These are phyloP conservation scores for Neurospora sp. DNA, from an alignment of 495 filamentous ascomycete genomes.

Conservation along the genomic window DNA sequence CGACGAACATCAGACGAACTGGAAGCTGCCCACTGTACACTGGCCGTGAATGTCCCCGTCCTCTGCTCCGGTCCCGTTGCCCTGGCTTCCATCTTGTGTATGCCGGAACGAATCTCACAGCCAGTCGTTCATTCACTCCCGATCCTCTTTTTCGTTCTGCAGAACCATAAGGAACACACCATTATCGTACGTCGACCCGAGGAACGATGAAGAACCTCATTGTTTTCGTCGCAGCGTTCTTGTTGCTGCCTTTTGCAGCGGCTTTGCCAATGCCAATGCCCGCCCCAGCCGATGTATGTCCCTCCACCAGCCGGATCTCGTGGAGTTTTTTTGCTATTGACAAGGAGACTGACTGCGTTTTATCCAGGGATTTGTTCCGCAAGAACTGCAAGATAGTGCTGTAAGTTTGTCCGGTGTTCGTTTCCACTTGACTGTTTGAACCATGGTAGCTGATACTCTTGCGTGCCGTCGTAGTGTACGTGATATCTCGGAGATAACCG, in stretches of 20 bases:
- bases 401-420: background rate
- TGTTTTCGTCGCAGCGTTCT: background rate
- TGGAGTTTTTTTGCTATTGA: too few relatives aligned
- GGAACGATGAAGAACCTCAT: background rate
- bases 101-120: too few relatives aligned
- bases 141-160: background rate
- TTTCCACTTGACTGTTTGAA: background rate
- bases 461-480: background rate
- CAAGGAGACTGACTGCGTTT: too few relatives aligned
- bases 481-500: background rate
- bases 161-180: rapidly evolving
- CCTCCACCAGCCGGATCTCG: background rate
- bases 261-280: background rate
- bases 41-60: background rate
- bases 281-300: background rate
- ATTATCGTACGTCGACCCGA: background rate
- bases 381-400: background rate
- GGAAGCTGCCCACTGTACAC: background rate
- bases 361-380: background rate
- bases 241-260: background rate
- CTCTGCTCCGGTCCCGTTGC: too few relatives aligned
- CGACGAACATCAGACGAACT: background rate
- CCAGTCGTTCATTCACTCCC: too few relatives aligned
- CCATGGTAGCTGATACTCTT: background rate
- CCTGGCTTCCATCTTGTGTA: background rate